Evolutionary conservation across 2,329 filamentous ascomycete species (phyloP).

Genomic region (Aspergillus sp.): DNA sequence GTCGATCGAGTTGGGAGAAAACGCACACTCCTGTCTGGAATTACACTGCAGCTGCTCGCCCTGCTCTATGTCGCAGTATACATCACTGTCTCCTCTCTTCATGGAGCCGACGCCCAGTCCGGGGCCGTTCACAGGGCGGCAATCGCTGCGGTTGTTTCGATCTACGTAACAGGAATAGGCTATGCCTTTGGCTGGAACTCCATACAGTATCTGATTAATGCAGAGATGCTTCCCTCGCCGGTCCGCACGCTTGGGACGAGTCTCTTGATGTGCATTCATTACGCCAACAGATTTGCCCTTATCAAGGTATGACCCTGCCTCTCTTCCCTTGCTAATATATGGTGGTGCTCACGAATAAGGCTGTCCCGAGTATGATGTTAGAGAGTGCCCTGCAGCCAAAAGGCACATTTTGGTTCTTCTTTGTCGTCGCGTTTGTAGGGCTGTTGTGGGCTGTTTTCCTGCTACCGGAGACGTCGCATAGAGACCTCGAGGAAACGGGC

Average conservation of each 20-base stretch:
- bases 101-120: constrained; percentile 23
- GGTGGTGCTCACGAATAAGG: not conserved
- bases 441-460: constrained; percentile 68
- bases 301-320: constrained; percentile 21
- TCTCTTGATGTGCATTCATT: constrained; percentile 48
- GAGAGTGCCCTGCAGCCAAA: constrained; percentile 45
- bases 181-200: constrained; percentile 52
- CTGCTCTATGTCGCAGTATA: constrained; percentile 57
- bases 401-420: constrained; percentile 76
- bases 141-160: constrained; percentile 43
- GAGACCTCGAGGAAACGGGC: constrained; percentile 30
- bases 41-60: constrained; percentile 44
- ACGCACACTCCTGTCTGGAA: constrained; percentile 4
- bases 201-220: constrained; percentile 48
- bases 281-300: constrained; percentile 35
- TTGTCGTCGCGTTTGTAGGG: constrained; percentile 65
- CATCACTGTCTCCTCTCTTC: not conserved
- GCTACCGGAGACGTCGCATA: constrained; percentile 69
- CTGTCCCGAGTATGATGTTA: constrained; percentile 21
- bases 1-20: constrained; percentile 75
- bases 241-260: constrained; percentile 45
- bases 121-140: constrained; percentile 11
- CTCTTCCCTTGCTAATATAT: no score
- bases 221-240: constrained; percentile 47
- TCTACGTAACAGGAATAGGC: constrained; percentile 46